A percentile compares a stretch with the other conserved stretches of the same genome.
phyloP scores from a whole-genome alignment of 2,329 filamentous ascomycete species.

The Exophiala dermatitidis region DNA sequence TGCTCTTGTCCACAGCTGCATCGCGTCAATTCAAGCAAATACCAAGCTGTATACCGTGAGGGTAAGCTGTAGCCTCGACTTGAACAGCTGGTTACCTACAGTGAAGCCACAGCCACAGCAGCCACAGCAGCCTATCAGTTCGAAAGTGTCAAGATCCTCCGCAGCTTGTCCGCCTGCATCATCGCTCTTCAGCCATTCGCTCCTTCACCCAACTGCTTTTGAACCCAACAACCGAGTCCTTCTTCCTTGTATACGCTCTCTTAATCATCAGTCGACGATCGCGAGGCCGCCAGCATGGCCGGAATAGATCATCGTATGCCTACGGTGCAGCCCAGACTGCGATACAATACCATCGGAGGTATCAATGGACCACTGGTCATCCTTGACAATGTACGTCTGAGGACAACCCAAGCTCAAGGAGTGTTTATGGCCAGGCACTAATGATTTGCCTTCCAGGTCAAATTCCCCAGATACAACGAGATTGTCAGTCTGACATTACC shows the following conservation, averaged over 20 bases:
- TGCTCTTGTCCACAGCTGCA: not conserved
- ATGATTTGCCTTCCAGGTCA: conserved; percentile 57
- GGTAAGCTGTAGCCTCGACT: conserved; percentile 2
- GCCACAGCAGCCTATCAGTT: not conserved
- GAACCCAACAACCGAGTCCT: conserved; percentile 8
- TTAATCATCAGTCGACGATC: not conserved
- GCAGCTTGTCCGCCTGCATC: conserved; percentile 13
- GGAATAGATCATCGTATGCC: conserved; percentile 42
- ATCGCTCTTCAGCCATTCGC: conserved; percentile 16
- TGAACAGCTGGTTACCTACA: not conserved
- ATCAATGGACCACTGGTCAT: conserved; percentile 98
- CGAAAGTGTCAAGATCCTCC: conserved; percentile 5
- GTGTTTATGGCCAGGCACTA: conserved; percentile 10
- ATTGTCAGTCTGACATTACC: conserved; percentile 93
- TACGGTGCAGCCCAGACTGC: conserved; percentile 62
- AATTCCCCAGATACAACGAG: conserved; percentile 95
- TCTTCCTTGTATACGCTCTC: conserved; percentile 10
- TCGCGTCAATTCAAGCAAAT: not conserved
- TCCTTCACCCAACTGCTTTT: conserved; percentile 7
- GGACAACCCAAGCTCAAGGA: conserved; percentile 7
- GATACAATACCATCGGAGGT: conserved; percentile 97
- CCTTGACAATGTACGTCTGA: conserved; percentile 73
- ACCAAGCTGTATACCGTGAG: not conserved
- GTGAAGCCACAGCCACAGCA: not conserved
- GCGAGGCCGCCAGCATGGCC: conserved; percentile 23